Percentiles rank a stretch among this genome's conserved stretches.
Evolutionary conservation across 768 basidiomycete genomes (phyloP).

Genomic region (Suillus tomentosus): DNA sequence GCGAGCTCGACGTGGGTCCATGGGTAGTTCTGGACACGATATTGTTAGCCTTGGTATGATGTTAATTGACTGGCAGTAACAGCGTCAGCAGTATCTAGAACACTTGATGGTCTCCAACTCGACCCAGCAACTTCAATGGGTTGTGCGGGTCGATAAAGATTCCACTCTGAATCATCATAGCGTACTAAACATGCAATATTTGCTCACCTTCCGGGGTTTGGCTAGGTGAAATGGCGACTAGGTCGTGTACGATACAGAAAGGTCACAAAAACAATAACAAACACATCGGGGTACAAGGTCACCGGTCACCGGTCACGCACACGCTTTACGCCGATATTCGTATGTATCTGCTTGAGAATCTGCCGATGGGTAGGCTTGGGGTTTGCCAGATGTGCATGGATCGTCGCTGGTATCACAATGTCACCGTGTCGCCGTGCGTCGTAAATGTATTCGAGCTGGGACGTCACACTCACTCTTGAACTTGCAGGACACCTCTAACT

Average conservation of each 20-base stretch:
- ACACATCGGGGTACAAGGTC: not conserved
- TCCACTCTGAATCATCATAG: constrained; percentile 93
- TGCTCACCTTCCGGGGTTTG: constrained; percentile 23
- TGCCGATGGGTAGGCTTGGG: not conserved
- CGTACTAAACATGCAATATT: constrained; percentile 10
- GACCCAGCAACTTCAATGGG: constrained; percentile 49
- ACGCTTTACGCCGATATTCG: constrained; percentile 10
- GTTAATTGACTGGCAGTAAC: constrained; percentile 10
- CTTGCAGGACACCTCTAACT: not conserved
- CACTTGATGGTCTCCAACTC: constrained; percentile 72
- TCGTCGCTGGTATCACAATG: not conserved
- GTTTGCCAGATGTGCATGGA: not conserved
- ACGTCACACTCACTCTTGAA: constrained; percentile 4
- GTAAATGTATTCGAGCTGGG: not conserved
- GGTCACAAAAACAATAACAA: constrained; percentile 10
- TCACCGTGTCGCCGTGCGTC: not conserved
- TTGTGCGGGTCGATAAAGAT: constrained; percentile 69
- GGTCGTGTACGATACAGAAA: not conserved
- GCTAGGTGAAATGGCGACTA: not conserved
- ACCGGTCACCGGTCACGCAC: no score
- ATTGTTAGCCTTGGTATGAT: constrained; percentile 20
- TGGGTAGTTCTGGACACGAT: constrained; percentile 30
- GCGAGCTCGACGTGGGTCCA: constrained; percentile 82
- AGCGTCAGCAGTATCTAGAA: constrained; percentile 94
- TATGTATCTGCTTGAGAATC: not conserved